These are phyloP conservation scores for Truncatella angustata DNA, from an alignment of 2,329 filamentous ascomycete species.

Conservation along the genomic window DNA sequence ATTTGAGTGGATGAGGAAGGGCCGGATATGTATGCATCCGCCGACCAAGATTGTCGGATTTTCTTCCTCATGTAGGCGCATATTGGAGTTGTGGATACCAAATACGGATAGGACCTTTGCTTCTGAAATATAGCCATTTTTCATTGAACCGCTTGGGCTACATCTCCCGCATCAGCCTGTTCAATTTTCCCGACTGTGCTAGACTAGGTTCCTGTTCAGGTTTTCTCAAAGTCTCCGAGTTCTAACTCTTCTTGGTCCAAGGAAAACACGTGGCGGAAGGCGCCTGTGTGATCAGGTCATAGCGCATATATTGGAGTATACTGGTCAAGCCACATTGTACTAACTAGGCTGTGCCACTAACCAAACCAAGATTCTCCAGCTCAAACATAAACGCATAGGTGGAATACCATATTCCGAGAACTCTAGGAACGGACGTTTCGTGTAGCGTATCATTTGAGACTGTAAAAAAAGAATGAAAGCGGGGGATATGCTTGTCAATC, in stretches of 20 bases:
- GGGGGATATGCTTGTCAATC: slow-evolving; percentile 4
- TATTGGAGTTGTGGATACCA: slow-evolving; percentile 4
- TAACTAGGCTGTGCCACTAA: background rate
- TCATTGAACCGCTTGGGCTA: slow-evolving; percentile 3
- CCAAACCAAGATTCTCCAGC: background rate
- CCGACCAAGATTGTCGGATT: background rate
- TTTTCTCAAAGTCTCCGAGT: too few species aligned
- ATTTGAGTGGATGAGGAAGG: slow-evolving; percentile 1
- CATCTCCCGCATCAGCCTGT: background rate
- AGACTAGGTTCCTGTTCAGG: too few species aligned
- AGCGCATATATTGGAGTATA: background rate
- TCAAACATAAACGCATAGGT: background rate
- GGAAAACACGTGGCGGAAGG: background rate
- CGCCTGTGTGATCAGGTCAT: slow-evolving; percentile 2
- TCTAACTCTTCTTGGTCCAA: too few species aligned
- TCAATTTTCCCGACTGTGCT: too few species aligned
- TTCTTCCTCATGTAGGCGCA: background rate
- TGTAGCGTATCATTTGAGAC: too few species aligned
- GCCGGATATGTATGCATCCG: slow-evolving; percentile 7
- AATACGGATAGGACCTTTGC: slow-evolving; percentile 1
- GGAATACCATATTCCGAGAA: background rate
- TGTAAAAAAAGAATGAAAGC: slow-evolving; percentile 2
- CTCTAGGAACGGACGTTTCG: background rate
- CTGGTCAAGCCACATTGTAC: background rate
- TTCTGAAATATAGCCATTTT: slow-evolving; percentile 3